Evolutionary conservation across 2,329 filamentous ascomycete genomes (phyloP).

Genomic region (Fusarium coffeatum): DNA sequence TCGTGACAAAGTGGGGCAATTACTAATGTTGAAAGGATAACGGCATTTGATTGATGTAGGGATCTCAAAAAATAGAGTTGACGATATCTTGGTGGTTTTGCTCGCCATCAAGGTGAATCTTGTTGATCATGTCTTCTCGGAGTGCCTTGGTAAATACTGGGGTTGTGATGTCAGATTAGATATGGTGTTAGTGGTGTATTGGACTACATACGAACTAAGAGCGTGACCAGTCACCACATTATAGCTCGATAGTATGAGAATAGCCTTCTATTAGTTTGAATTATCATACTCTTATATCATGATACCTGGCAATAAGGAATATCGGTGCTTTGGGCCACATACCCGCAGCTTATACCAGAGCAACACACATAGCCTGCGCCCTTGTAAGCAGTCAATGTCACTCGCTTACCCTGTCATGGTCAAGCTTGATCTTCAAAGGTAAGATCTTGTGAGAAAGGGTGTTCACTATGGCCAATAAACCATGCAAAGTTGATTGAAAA

Average conservation of each 20-base stretch:
- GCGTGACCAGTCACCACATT: background rate
- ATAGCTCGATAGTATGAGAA: background rate
- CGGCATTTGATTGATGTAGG: conserved; percentile 9
- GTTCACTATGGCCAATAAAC: background rate
- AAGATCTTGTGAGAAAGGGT: rapidly evolving
- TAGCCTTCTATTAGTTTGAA: background rate
- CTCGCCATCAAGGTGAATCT: conserved; percentile 17
- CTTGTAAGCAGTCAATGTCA: background rate
- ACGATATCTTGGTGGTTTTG: background rate
- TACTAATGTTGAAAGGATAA: conserved; percentile 28
- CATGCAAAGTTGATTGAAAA: background rate
- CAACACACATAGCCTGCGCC: background rate
- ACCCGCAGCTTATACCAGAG: background rate
- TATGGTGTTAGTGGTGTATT: conserved; percentile 5
- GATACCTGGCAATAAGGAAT: background rate
- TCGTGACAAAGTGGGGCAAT: conserved; percentile 33
- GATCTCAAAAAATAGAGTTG: background rate
- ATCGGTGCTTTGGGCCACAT: background rate
- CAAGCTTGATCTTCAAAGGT: background rate
- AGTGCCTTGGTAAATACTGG: background rate
- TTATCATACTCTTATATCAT: background rate
- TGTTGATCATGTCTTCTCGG: background rate
- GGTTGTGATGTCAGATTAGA: background rate
- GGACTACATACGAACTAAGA: background rate
- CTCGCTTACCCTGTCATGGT: background rate